A percentile compares a stretch with the other conserved stretches of the same genome.
phyloP scores from a whole-genome alignment of 2,329 filamentous ascomycete genomes.

The Graphiopsis chlorocephala region DNA sequence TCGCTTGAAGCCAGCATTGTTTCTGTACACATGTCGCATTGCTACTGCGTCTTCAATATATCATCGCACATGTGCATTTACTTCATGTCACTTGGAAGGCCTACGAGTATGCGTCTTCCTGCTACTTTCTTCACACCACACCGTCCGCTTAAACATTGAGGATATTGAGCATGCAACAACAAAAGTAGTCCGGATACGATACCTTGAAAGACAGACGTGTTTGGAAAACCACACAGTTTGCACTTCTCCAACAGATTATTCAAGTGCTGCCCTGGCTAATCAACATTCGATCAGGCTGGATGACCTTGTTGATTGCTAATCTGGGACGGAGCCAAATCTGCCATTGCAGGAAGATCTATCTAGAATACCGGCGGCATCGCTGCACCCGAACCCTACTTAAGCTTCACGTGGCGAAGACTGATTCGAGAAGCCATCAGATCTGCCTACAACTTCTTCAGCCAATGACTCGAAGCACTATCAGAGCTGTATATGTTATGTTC shows the following conservation, averaged over 20 bases:
- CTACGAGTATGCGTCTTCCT: no score
- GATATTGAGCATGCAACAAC: not conserved
- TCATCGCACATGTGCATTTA: not conserved
- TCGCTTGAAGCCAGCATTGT: not conserved
- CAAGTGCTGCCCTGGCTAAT: not conserved
- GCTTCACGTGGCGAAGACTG: not conserved
- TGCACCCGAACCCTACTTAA: not conserved
- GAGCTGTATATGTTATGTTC: not conserved
- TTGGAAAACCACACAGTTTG: not conserved
- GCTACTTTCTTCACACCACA: not conserved
- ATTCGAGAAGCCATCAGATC: not conserved
- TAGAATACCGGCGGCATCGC: not conserved
- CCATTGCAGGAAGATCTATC: not conserved
- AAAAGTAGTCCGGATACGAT: not conserved
- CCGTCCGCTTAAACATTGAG: no score
- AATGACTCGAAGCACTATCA: not conserved
- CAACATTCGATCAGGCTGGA: not conserved
- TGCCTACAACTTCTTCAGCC: not conserved
- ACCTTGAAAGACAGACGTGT: not conserved
- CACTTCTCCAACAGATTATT: not conserved
- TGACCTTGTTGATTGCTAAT: not conserved
- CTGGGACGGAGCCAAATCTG: not conserved
- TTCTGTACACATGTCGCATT: rapidly evolving
- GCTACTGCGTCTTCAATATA: no score
- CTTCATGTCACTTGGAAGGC: no score